These are phyloP conservation scores for Trichoderma koningiopsis DNA, from an alignment of 2,329 filamentous ascomycete genomes.

Conservation along the genomic window DNA sequence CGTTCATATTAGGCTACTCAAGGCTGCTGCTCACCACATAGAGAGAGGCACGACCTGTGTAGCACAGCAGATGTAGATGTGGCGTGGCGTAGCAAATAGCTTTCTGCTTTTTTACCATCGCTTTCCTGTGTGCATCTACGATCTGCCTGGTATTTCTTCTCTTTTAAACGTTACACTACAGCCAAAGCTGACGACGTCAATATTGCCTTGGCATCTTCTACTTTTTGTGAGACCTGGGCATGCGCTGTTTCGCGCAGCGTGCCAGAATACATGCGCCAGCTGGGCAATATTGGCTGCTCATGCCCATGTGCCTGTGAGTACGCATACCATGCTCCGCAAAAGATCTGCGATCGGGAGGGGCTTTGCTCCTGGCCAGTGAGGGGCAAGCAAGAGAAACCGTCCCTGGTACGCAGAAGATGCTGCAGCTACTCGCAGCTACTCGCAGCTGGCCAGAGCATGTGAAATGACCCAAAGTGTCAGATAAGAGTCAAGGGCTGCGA, in stretches of 20 bases:
- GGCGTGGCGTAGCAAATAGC: not conserved
- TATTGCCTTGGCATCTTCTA: not conserved
- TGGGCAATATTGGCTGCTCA: not conserved
- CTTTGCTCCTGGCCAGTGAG: not conserved
- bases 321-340: not conserved
- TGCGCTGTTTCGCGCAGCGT: not conserved
- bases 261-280: not conserved
- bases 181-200: not conserved
- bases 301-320: not conserved
- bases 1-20: not conserved
- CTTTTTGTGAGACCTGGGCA: not conserved
- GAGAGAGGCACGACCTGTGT: not conserved
- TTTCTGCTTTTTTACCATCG: not conserved
- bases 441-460: not conserved
- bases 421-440: not conserved
- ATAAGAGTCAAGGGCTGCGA: not conserved
- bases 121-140: not conserved
- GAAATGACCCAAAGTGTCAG: conserved; percentile 12
- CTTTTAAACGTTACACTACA: not conserved
- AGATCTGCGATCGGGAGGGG: conserved; percentile 9
- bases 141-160: not conserved
- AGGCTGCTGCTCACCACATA: no score
- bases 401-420: not conserved
- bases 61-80: not conserved
- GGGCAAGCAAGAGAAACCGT: not conserved